These are phyloP conservation scores for Eucalyptus cloeziana DNA, from an alignment of 345 rosid genomes.

Conservation along the genomic window DNA sequence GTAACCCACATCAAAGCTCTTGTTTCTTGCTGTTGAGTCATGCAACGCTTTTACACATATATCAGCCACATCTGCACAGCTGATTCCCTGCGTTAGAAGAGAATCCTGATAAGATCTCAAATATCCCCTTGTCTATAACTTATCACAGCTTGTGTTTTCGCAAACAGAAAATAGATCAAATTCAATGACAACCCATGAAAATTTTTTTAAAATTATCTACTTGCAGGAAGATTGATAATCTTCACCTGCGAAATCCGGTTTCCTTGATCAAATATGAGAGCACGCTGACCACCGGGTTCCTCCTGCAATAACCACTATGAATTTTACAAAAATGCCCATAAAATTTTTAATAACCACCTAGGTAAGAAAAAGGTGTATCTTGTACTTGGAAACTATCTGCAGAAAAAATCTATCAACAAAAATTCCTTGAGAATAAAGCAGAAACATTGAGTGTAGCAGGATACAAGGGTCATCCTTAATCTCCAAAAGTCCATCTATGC, in stretches of 20 bases:
- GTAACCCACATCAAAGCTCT: constrained; percentile 80
- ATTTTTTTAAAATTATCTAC: not conserved
- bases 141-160: not conserved
- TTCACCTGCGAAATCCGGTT: constrained; percentile 83
- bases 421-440: not conserved
- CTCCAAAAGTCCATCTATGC: not conserved
- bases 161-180: not conserved
- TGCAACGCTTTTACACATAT: constrained; percentile 91
- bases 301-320: constrained; percentile 35
- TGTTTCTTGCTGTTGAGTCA: constrained; percentile 87
- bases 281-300: constrained; percentile 96
- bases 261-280: constrained; percentile 93
- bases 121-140: not conserved
- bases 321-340: not conserved
- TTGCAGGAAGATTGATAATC: not conserved
- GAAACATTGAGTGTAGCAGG: not conserved
- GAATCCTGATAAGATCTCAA: not conserved
- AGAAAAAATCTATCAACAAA: not conserved
- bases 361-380: not conserved
- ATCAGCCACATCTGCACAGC: constrained; percentile 92
- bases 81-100: constrained; percentile 48
- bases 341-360: not conserved
- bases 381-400: not conserved
- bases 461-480: not conserved
- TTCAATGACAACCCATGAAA: not conserved